Evolutionary conservation across 2,329 filamentous ascomycete species (phyloP), one percentile per base, ranked within the genome.

Genomic region (Fusarium duplospermum): DNA sequence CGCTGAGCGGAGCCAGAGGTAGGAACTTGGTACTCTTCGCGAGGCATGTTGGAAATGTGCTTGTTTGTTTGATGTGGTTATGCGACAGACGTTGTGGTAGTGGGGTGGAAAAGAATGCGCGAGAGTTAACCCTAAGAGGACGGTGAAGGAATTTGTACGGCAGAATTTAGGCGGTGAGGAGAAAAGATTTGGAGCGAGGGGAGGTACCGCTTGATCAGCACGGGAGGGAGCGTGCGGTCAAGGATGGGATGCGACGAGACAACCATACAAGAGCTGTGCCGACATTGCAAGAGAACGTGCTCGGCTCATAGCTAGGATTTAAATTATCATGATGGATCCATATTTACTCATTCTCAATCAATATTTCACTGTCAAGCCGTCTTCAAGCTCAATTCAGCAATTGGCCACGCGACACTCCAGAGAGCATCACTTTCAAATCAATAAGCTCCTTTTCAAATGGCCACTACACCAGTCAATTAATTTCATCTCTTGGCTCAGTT

Each of bases 1-100:
- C 85, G 81, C 82, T 78, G 77, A 77, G 85, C 84, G 78, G 84
- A 82, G 35, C 83, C 80, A 77, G 87, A 85, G 66, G 90, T 88
- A 62, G 93, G 93, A 70, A 94, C 90, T 80, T 93, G 91, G 86
- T 95, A 96, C 73, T 91, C 88, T 89, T 95, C 93, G 85, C 93
- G 92, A 67, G 91, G 92, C 89, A 93, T 86, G 33, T 57, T 76
- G 67, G n/a, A 67, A 20, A 4, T 42, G 58, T 54, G n/a, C 52
- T 31, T 54, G 22, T 57, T 45, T 57, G 22, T 45, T 38, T 33
- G 38, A 38, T 14, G n/a, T 40, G 7, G 33, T 24, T 42, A 29
- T 38, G 50, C 42, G 67, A 57, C 62, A 65, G 65, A 27, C 5
- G 22, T 27, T 14, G 31, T 45, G 20, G 27, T 70, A 38, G 56